A percentile compares a stretch with the other conserved stretches of the same genome.
These are phyloP conservation scores for Clavulina sp. DNA, from an alignment of 768 basidiomycete genomes.

Conservation along the genomic window DNA sequence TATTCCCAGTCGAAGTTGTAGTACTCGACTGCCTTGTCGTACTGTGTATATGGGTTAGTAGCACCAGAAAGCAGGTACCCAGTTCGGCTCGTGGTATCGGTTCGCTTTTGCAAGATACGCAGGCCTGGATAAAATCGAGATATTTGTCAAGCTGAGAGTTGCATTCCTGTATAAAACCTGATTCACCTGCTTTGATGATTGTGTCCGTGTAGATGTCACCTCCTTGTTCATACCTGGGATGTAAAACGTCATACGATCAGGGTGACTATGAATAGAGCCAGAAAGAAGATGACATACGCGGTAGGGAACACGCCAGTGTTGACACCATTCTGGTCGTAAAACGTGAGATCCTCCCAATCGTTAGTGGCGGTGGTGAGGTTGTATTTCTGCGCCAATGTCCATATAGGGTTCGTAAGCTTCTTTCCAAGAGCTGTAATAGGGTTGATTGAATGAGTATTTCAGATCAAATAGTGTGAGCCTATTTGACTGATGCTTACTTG, in stretches of 20 bases:
- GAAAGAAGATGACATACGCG: too few relatives aligned
- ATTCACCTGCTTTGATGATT: not conserved
- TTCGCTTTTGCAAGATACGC: conserved; percentile 27
- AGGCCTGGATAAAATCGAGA: conserved; percentile 20
- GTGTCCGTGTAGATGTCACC: not conserved
- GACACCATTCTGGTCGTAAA: conserved; percentile 4
- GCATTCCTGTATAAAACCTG: not conserved
- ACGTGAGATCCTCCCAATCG: conserved; percentile 6
- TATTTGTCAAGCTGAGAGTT: not conserved
- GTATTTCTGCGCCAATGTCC: conserved; percentile 25
- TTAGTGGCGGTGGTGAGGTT: not conserved
- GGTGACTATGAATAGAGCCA: too few relatives aligned
- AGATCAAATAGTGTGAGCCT: not conserved
- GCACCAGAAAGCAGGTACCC: conserved; percentile 36
- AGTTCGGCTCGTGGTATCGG: conserved; percentile 36
- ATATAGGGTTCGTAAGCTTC: conserved; percentile 43
- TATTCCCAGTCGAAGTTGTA: conserved; percentile 36
- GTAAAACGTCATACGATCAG: too few relatives aligned
- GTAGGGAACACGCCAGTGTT: not conserved
- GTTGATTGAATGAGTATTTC: not conserved
- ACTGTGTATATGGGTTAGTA: conserved; percentile 24
- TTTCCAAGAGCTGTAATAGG: conserved; percentile 11
- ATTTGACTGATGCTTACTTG: too few relatives aligned
- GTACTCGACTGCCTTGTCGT: conserved; percentile 40
- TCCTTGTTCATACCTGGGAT: too few relatives aligned